Conservation (phyloP, 768 basidiomycete genomes). For the Suillus subluteus region DNA sequence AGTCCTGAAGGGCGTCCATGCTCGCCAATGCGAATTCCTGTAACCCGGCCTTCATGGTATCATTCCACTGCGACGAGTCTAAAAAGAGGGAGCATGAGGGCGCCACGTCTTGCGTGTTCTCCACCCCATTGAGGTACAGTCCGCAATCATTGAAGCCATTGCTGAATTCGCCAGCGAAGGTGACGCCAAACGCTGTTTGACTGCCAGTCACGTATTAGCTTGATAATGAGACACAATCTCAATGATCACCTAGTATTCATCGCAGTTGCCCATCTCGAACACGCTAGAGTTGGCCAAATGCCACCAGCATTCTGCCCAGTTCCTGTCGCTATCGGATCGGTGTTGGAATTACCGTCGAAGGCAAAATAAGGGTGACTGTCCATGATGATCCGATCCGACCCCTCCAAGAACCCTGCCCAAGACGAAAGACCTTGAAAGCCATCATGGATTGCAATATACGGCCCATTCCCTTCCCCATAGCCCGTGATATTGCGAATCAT, state of each 20-base stretch:
- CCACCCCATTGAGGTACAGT: conserved; percentile 45
- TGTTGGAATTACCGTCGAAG: conserved; percentile 47
- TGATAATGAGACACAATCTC: not conserved
- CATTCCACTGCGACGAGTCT: conserved; percentile 57
- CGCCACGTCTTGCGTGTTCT: conserved; percentile 27
- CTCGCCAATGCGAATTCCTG: conserved; percentile 53
- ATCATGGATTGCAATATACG: conserved; percentile 65
- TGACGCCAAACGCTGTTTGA: conserved; percentile 65
- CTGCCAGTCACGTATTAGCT: conserved; percentile 27
- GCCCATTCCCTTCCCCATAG: conserved; percentile 61
- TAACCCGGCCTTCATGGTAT: conserved; percentile 55
- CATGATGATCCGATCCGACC: conserved; percentile 61
- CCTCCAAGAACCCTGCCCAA: conserved; percentile 57
- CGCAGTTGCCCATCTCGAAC: conserved; percentile 57
- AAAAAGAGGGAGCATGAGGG: conserved; percentile 44
- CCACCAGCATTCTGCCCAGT: conserved; percentile 41
- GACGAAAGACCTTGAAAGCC: conserved; percentile 50
- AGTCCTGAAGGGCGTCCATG: conserved; percentile 72
- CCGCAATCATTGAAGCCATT: conserved; percentile 71
- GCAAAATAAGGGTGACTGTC: conserved; percentile 75
- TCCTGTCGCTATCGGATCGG: conserved; percentile 38
- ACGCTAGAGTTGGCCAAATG: conserved; percentile 53
- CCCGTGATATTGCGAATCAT: conserved; percentile 78
- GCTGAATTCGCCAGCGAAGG: conserved; percentile 78
- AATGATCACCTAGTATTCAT: conserved; percentile 47